Conservation (phyloP, 768 basidiomycete species). For the Postia placenta region DNA sequence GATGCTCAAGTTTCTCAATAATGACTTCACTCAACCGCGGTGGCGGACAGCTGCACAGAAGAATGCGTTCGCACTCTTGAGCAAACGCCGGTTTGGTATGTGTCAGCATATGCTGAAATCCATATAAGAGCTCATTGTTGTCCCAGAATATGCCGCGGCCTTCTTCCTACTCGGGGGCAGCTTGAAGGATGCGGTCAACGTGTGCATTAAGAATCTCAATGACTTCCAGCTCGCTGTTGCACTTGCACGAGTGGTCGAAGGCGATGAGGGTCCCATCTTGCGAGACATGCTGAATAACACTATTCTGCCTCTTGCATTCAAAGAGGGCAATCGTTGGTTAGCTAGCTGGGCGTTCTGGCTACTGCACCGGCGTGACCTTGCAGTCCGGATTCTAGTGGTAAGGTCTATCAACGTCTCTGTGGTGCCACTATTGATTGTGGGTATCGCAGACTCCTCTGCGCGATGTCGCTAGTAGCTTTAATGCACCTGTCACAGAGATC, state of each 20-base stretch:
- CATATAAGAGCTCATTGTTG: conserved; percentile 3
- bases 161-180: conserved; percentile 92
- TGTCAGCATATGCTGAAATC: conserved; percentile 2
- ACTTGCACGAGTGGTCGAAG: conserved; percentile 79
- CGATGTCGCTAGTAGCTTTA: conserved; percentile 57
- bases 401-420: conserved; percentile 19
- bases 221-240: conserved; percentile 92
- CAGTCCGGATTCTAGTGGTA: conserved; percentile 87
- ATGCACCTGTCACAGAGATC: conserved; percentile 54
- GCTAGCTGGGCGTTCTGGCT: conserved; percentile 97
- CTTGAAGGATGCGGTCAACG: conserved; percentile 85
- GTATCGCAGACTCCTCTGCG: conserved; percentile 65
- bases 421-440: conserved; percentile 1
- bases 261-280: conserved; percentile 76
- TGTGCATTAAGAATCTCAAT: conserved; percentile 79
- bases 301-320: conserved; percentile 81
- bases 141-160: conserved; percentile 91
- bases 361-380: conserved; percentile 78
- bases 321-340: conserved; percentile 86
- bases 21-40: conserved; percentile 77
- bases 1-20: conserved; percentile 90
- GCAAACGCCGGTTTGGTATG: conserved; percentile 89
- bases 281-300: conserved; percentile 61
- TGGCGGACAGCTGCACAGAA: conserved; percentile 95
- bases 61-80: conserved; percentile 89